Conservation (phyloP, 768 basidiomycete genomes). For the Leccinum uliginosum region DNA sequence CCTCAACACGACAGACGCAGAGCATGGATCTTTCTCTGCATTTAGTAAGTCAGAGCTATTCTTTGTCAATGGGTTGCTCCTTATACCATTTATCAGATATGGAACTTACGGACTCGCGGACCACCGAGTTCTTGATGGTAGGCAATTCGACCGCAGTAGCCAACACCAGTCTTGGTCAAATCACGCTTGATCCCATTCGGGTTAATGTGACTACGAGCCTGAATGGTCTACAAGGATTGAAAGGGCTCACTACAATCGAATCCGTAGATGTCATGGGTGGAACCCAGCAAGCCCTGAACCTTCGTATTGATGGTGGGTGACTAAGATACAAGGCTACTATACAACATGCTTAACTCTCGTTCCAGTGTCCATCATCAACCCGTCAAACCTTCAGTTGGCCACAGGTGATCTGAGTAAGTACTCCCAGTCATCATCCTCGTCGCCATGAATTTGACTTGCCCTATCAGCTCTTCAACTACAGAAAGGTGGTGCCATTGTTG, state of each 20-base stretch:
- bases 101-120: conserved; percentile 47
- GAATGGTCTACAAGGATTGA: conserved; percentile 57
- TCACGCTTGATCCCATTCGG: conserved; percentile 67
- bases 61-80: not conserved
- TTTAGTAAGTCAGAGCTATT: conserved; percentile 45
- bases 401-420: conserved; percentile 61
- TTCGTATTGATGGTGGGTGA: conserved; percentile 52
- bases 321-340: not conserved
- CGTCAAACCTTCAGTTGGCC: conserved; percentile 58
- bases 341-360: not conserved
- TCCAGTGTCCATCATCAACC: conserved; percentile 62
- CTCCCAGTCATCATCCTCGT: not conserved
- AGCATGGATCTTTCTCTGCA: conserved; percentile 49
- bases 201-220: conserved; percentile 65
- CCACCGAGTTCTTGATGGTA: conserved; percentile 51
- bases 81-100: conserved; percentile 37
- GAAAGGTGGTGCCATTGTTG: conserved; percentile 48
- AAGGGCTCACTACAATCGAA: conserved; percentile 50
- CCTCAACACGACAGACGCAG: conserved; percentile 42
- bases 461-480: conserved; percentile 51
- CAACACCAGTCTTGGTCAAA: conserved; percentile 56
- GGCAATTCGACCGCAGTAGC: conserved; percentile 60
- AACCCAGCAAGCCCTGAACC: conserved; percentile 50
- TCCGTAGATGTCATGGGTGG: conserved; percentile 66
- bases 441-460: not conserved